phyloP scores from a whole-genome alignment of 2,329 filamentous ascomycete species.

The Monascus ruber region DNA sequence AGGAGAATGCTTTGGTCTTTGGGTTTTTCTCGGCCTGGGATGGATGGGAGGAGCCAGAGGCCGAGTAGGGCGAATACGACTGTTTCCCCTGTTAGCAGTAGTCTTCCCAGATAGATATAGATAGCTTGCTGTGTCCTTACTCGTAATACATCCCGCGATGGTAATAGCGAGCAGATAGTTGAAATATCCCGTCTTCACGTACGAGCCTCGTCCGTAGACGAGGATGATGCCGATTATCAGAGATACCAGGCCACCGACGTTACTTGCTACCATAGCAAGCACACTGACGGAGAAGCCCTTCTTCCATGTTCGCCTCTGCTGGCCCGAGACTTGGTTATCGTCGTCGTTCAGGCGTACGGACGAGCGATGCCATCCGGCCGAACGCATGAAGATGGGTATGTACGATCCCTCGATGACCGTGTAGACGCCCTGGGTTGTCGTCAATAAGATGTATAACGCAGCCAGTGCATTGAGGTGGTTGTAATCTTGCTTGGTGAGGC shows the following conservation, averaged over 20 bases:
- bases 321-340: not conserved
- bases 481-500: slow-evolving; percentile 5
- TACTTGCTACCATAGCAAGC: slow-evolving; percentile 5
- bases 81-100: not conserved
- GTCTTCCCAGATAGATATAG: not conserved
- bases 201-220: slow-evolving; percentile 5
- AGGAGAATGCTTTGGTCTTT: slow-evolving; percentile 1
- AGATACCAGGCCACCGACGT: slow-evolving; percentile 4
- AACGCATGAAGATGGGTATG: slow-evolving; percentile 12
- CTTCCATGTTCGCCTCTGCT: slow-evolving; percentile 3
- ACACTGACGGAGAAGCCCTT: slow-evolving; percentile 8
- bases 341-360: not conserved
- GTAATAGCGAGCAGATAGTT: slow-evolving; percentile 7
- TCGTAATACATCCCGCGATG: slow-evolving; percentile 7
- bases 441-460: slow-evolving; percentile 7
- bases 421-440: slow-evolving; percentile 9
- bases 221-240: slow-evolving; percentile 7
- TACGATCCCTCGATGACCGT: slow-evolving; percentile 10
- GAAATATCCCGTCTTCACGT: slow-evolving; percentile 4
- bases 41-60: not conserved
- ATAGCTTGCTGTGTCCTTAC: slow-evolving; percentile 1
- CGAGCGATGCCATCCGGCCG: slow-evolving; percentile 6
- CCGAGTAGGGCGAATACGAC: slow-evolving; percentile 1
- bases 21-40: not conserved
- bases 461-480: slow-evolving; percentile 6